Conservation (phyloP, 352 stramenopile species). For the Phytophthora pini region DNA sequence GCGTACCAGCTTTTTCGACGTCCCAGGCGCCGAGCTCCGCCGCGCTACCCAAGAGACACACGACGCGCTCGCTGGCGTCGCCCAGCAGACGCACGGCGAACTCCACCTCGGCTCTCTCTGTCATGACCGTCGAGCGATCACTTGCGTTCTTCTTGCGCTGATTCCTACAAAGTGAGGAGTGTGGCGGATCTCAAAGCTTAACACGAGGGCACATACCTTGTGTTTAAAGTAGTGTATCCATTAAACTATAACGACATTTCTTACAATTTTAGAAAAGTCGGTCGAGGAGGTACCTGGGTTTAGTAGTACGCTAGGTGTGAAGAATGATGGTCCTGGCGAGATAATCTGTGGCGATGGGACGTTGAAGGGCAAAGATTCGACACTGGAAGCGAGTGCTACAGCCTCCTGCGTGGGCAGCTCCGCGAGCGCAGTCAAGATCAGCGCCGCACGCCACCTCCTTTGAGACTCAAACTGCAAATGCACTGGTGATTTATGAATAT, state of each 20-base stretch:
- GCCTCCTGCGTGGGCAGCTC: no score
- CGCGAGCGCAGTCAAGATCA: no score
- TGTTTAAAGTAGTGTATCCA: neutral
- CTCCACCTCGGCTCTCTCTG: slow-evolving; percentile 22
- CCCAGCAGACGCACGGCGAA: slow-evolving; percentile 49
- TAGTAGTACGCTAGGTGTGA: neutral
- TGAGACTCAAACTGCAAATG: no score
- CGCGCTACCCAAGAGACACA: slow-evolving; percentile 64
- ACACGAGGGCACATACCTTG: neutral
- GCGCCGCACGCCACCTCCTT: no score
- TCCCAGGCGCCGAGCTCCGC: slow-evolving; percentile 72
- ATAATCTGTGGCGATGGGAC: neutral
- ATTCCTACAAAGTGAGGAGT: slow-evolving; percentile 12
- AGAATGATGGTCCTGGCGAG: neutral
- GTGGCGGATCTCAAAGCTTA: neutral
- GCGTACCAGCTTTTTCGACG: slow-evolving; percentile 51
- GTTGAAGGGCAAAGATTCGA: neutral
- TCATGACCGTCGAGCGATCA: slow-evolving; percentile 6
- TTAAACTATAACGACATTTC: neutral
- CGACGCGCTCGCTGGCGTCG: slow-evolving; percentile 29
- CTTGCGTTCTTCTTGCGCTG: neutral
- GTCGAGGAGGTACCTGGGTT: neutral
- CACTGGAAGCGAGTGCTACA: neutral
- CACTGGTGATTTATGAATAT: no score
- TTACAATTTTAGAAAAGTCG: neutral